A percentile compares a stretch with the other conserved stretches of the same genome.
phyloP scores from a whole-genome alignment of 2,329 filamentous ascomycete genomes.

The Fusarium haematococcum region DNA sequence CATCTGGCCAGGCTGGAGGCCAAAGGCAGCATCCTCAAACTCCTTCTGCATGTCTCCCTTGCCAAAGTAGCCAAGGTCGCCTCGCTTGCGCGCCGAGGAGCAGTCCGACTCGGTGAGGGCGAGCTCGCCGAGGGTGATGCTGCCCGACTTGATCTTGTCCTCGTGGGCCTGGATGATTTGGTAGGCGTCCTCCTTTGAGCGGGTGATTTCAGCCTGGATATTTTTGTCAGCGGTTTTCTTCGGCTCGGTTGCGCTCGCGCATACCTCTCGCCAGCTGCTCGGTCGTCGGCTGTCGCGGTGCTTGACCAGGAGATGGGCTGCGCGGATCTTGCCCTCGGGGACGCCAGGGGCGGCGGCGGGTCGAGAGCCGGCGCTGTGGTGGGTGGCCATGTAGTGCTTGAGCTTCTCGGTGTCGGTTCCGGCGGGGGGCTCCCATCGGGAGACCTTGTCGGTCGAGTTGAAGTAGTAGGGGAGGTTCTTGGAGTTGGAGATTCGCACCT shows the following conservation, averaged over 20 bases:
- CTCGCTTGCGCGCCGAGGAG: constrained; percentile 92
- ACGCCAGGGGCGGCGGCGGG: constrained; percentile 54
- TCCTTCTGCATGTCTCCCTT: constrained; percentile 98
- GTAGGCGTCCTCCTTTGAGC: constrained; percentile 87
- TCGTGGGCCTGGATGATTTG: constrained; percentile 82
- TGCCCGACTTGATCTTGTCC: constrained; percentile 77
- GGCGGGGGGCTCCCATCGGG: constrained; percentile 92
- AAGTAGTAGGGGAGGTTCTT: constrained; percentile 99
- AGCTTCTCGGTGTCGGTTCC: constrained; percentile 92
- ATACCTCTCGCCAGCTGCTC: constrained; percentile 88
- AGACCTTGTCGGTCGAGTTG: constrained; percentile 86
- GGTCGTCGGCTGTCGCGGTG: constrained; percentile 89
- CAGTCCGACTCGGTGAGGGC: constrained; percentile 93
- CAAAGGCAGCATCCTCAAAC: constrained; percentile 96
- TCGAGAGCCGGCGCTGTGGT: constrained; percentile 74
- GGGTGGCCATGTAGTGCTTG: constrained; percentile 91
- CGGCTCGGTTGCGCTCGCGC: constrained; percentile 16
- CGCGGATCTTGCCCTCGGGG: constrained; percentile 87
- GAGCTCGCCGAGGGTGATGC: constrained; percentile 80
- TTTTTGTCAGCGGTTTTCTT: neutral
- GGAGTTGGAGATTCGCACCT: constrained; percentile 97
- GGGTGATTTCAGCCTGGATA: constrained; percentile 78
- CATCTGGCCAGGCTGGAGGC: constrained; percentile 86
- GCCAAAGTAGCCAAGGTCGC: constrained; percentile 95
- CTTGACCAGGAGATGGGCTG: constrained; percentile 93